Base-by-base conservation (phyloP, 2,329 filamentous ascomycete species). In the Neobulgaria alba region DNA sequence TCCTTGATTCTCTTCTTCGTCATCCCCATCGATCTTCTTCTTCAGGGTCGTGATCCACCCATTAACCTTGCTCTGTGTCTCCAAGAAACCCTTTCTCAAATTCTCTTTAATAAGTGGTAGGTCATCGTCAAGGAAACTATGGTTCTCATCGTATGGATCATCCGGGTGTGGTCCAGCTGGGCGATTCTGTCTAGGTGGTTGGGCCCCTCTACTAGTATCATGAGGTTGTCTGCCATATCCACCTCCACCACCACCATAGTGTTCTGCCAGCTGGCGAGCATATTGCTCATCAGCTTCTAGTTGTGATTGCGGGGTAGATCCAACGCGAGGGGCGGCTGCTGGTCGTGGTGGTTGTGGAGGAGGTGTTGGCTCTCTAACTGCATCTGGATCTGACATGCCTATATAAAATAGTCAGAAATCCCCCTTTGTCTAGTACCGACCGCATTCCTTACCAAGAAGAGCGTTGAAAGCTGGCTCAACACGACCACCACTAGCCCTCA, bases 381-480 rank as follows among this genome's bases (percentile, higher is more conserved):
- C 81, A 59, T 82, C 81, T 5, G 85, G 85, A 57, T 88, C 85
- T 47, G 82, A 86, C 82, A 87, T 86, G 55, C 81, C 81, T 83
- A 46, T 39, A 43, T n/a, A 10, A 10, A 34, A 20, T 37, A 10
- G 29, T 42, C 29, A 51, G 38, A 17, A 23, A 12, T 18, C 15
- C 4, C n/a, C 10, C n/a, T 35, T 17, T 40, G 39, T 18, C 5
- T 17, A 23, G 32, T 32, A 10, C 32, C 29, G 29, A 33, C 33
- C n/a, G 16, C 30, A 10, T 20, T 12, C 21, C 72, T 47, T 70
- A 86, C 85, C 85, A 33, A 98, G 72, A 32, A 98, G 73, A 26
- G 92, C 92, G 65, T 95, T 92, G 67, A 98, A 98, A 10, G 92
- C 90, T 21, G 87, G 85, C 63, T 98, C 92, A 35, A 96, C 80